A percentile compares a stretch with the other conserved stretches of the same genome.
Evolutionary conservation across 176 grass and related monocot genomes (phyloP).

Genomic region (Oryza officinalis): DNA sequence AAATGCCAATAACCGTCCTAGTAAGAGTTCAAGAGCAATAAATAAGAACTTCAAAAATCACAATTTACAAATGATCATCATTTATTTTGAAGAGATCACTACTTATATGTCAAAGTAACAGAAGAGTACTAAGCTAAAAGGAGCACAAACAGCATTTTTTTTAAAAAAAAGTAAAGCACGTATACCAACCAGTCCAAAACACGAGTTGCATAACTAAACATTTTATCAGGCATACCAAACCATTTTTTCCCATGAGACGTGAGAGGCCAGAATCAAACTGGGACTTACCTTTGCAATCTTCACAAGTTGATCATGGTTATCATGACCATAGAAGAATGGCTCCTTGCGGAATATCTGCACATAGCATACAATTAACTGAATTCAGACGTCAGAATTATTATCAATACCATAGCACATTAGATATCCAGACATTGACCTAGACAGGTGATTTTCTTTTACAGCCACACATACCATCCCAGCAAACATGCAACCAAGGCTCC

Average conservation of each 20-base stretch:
- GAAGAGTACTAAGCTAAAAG: not conserved
- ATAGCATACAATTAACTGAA: slow-evolving; percentile 36
- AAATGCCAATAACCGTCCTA: not conserved
- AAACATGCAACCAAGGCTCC: slow-evolving; percentile 99
- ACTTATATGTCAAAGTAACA: not conserved
- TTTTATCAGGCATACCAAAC: not conserved
- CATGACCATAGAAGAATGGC: slow-evolving; percentile 98
- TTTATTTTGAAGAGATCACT: not conserved
- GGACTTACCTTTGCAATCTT: slow-evolving; percentile 87
- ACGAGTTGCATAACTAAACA: not conserved
- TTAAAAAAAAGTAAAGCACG: not conserved
- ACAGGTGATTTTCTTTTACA: not conserved
- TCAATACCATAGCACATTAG: not conserved
- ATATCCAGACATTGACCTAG: slow-evolving; percentile 13
- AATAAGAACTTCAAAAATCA: slow-evolving; percentile 3
- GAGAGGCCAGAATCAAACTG: not conserved
- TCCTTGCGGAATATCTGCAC: slow-evolving; percentile 99
- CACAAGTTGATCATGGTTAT: slow-evolving; percentile 97
- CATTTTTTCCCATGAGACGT: not conserved
- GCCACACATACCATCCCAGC: slow-evolving; percentile 84
- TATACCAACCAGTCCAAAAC: slow-evolving; percentile 7
- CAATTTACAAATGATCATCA: not conserved
- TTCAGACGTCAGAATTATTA: slow-evolving; percentile 1
- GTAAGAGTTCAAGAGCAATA: not conserved
- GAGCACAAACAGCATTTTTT: not conserved